These are phyloP conservation scores for Xylaria sp. DNA, from an alignment of 2,329 filamentous ascomycete genomes.

Conservation along the genomic window DNA sequence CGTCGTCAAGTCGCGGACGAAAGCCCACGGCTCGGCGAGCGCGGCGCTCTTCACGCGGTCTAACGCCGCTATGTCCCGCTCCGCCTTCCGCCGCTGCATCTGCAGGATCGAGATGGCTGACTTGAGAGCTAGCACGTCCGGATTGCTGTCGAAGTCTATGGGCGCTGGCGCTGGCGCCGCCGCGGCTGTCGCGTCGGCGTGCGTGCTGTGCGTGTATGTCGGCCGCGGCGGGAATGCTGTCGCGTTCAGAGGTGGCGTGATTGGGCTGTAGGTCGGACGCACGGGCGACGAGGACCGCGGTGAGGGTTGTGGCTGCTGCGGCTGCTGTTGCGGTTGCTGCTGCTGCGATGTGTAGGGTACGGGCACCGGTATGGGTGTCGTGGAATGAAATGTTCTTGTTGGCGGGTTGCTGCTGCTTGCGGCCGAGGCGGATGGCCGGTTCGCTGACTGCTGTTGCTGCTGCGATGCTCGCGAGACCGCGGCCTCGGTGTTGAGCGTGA, in stretches of 20 bases:
- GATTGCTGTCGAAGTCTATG: slow-evolving; percentile 72
- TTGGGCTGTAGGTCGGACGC: slow-evolving; percentile 64
- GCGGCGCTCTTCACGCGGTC: slow-evolving; percentile 76
- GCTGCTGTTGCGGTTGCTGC: neutral
- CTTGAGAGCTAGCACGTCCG: slow-evolving; percentile 86
- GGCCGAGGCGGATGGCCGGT: slow-evolving; percentile 16
- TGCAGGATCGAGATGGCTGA: slow-evolving; percentile 88
- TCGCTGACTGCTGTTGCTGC: slow-evolving; percentile 4
- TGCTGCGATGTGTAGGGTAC: slow-evolving; percentile 28
- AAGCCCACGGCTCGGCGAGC: slow-evolving; percentile 74
- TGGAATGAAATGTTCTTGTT: slow-evolving; percentile 30
- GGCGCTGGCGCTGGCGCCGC: slow-evolving; percentile 58
- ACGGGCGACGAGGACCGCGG: slow-evolving; percentile 56
- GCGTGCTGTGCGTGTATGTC: slow-evolving; percentile 42
- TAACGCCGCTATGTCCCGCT: slow-evolving; percentile 77
- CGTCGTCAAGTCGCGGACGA: slow-evolving; percentile 72
- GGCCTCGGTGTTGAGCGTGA: slow-evolving; percentile 46
- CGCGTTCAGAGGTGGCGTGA: slow-evolving; percentile 61
- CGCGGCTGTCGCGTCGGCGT: slow-evolving; percentile 35
- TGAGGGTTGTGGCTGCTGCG: slow-evolving; percentile 17
- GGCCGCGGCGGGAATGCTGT: slow-evolving; percentile 47
- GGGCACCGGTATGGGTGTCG: slow-evolving; percentile 38
- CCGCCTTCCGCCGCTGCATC: slow-evolving; percentile 81
- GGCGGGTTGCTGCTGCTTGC: slow-evolving; percentile 15
- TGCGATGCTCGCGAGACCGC: slow-evolving; percentile 24